A percentile compares a stretch with the other conserved stretches of the same genome.
Conservation (phyloP, 257 asterid genomes). For the Henckelia pumila region DNA sequence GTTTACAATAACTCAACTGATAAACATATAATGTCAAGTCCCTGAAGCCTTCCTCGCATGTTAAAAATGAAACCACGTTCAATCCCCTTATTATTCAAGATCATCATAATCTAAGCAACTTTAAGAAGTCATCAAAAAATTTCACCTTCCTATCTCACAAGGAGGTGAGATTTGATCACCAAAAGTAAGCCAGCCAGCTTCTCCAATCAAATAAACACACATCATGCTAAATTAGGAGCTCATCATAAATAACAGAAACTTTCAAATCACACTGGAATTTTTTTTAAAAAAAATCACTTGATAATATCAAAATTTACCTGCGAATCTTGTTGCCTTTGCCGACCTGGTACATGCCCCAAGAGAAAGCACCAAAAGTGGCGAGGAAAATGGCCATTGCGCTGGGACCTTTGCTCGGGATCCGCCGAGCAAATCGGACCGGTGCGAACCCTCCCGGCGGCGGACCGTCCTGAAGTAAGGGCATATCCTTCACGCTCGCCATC, state of each 20-base stretch:
- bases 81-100: not conserved
- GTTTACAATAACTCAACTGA: not conserved
- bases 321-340: constrained; percentile 96
- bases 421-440: constrained; percentile 79
- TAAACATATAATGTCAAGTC: not conserved
- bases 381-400: constrained; percentile 83
- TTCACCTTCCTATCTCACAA: not conserved
- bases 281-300: too few species aligned
- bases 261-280: not conserved
- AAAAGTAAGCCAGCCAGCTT: not conserved
- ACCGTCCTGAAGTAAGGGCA: constrained; percentile 92
- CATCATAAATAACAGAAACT: not conserved
- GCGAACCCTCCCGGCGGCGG: constrained; percentile 99
- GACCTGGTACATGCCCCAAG: constrained; percentile 96
- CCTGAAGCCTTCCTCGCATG: not conserved
- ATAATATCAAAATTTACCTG: constrained; percentile 37
- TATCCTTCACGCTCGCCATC: constrained; percentile 87
- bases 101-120: not conserved
- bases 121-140: not conserved
- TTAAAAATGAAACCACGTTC: not conserved
- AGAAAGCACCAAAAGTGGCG: constrained; percentile 70
- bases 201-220: not conserved
- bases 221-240: not conserved
- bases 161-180: not conserved
- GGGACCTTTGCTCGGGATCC: constrained; percentile 81